phyloP scores from a whole-genome alignment of 176 grass and related monocot genomes.

The Poa annua region DNA sequence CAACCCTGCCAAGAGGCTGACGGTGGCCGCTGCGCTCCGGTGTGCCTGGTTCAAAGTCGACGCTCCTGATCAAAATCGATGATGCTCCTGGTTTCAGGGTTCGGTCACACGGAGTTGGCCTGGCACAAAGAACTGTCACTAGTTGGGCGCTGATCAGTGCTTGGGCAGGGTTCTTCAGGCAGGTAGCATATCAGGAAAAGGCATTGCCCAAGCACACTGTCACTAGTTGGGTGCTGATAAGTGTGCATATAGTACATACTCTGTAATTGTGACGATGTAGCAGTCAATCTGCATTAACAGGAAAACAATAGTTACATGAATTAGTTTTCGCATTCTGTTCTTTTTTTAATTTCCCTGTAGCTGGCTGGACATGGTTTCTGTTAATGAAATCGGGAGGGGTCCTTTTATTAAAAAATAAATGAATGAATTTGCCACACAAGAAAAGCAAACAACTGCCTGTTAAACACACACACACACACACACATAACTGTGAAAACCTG shows the following conservation, averaged over 20 bases:
- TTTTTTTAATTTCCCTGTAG: no score
- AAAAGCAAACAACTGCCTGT: no score
- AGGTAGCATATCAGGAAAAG: background rate
- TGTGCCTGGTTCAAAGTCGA: conserved; percentile 42
- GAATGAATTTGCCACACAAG: background rate
- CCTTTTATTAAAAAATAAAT: no score
- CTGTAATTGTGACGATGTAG: background rate
- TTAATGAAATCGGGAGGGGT: no score
- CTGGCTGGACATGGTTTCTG: no score
- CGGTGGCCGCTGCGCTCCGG: conserved; percentile 22
- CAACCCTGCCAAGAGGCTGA: conserved; percentile 43
- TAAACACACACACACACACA: no score
- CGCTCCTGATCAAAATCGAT: background rate
- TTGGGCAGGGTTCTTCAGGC: background rate
- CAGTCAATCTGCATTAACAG: background rate
- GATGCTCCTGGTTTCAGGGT: background rate
- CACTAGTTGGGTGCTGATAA: no score
- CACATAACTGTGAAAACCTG: background rate
- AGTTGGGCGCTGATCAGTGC: background rate
- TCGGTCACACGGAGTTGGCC: background rate
- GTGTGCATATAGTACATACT: background rate
- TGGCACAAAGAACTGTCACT: background rate
- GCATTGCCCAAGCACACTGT: background rate
- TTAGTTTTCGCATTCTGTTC: no score
- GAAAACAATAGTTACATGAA: background rate